Conservation (phyloP, 2,329 filamentous ascomycete species). For the Claviceps spartinae region DNA sequence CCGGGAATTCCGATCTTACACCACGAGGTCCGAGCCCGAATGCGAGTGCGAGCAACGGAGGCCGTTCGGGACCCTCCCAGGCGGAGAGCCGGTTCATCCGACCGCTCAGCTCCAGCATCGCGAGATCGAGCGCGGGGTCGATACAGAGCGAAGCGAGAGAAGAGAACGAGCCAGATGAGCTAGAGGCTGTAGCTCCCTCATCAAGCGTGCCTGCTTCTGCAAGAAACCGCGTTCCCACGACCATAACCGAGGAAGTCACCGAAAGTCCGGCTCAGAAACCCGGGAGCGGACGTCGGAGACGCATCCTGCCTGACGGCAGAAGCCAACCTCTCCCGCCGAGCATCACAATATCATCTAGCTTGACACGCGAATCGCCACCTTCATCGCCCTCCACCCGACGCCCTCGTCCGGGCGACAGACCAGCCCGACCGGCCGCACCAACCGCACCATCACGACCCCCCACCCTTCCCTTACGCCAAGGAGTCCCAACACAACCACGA, state of each 20-base stretch:
- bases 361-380: slow-evolving; percentile 9
- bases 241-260: slow-evolving; percentile 12
- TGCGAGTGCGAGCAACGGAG: neutral
- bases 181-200: slow-evolving; percentile 5
- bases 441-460: neutral
- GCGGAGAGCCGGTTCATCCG: neutral
- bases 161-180: neutral
- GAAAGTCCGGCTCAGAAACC: slow-evolving; percentile 41
- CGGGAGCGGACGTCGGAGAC: slow-evolving; percentile 38
- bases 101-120: slow-evolving; percentile 6
- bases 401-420: slow-evolving; percentile 21
- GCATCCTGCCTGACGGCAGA: slow-evolving; percentile 18
- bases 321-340: neutral
- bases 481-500: neutral
- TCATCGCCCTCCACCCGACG: slow-evolving; percentile 32
- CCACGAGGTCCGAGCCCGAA: neutral
- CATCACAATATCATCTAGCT: neutral
- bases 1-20: neutral
- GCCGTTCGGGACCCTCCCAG: neutral
- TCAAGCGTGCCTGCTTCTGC: slow-evolving; percentile 4
- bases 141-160: neutral
- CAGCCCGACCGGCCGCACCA: neutral
- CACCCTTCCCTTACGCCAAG: neutral
- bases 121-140: slow-evolving; percentile 1
- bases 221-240: slow-evolving; percentile 5